phyloP scores from a whole-genome alignment of 768 basidiomycete genomes.

The Clitopilus passeckerianus region DNA sequence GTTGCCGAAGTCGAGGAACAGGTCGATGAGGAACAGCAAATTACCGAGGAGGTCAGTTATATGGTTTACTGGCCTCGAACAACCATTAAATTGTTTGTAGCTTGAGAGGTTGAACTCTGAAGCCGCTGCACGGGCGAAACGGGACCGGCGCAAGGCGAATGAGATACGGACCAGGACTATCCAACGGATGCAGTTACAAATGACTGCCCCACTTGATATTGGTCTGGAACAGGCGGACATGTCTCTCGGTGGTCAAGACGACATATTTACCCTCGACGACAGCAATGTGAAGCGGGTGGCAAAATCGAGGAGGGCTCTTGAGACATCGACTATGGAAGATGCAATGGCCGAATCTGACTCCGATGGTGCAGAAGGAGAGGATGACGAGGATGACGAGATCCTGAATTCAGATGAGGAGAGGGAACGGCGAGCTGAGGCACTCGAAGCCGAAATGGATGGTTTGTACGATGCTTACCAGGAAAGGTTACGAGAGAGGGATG shows the following conservation, averaged over 20 bases:
- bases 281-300: conserved; percentile 38
- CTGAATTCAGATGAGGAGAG: conserved; percentile 68
- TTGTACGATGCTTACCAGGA: conserved; percentile 87
- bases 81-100: conserved; percentile 32
- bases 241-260: conserved; percentile 74
- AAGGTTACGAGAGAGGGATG: conserved; percentile 74
- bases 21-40: conserved; percentile 84
- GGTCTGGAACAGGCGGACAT: conserved; percentile 82
- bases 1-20: conserved; percentile 58
- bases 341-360: conserved; percentile 19
- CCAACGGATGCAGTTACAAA: conserved; percentile 93
- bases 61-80: neutral
- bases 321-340: conserved; percentile 23
- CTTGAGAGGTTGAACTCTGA: conserved; percentile 81
- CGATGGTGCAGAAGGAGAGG: conserved; percentile 35
- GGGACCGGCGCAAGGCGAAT: conserved; percentile 80
- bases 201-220: conserved; percentile 97
- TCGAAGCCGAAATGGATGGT: conserved; percentile 87
- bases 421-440: conserved; percentile 48
- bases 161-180: conserved; percentile 86
- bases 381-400: conserved; percentile 29
- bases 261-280: conserved; percentile 80
- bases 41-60: conserved; percentile 67
- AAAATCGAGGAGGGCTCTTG: conserved; percentile 32
- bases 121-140: conserved; percentile 66